These are phyloP conservation scores for Capillidium rhysosporum DNA, from an alignment of 371 early-diverging fungal species.

Conservation along the genomic window DNA sequence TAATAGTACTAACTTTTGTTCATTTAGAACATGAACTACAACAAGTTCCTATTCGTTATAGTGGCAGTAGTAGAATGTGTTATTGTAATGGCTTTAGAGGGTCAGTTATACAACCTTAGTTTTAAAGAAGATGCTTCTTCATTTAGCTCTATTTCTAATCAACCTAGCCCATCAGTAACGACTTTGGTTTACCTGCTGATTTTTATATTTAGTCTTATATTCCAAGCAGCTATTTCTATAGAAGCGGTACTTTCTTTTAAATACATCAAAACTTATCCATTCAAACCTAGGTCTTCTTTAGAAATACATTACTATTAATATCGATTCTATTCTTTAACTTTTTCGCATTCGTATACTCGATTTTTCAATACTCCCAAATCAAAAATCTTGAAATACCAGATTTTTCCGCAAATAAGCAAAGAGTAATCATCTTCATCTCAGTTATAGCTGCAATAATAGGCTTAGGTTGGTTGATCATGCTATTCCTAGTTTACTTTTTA, in stretches of 20 bases:
- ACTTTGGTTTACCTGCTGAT: neutral
- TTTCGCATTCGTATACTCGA: constrained; percentile 51
- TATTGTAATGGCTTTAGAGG: constrained; percentile 3
- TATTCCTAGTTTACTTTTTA: constrained; percentile 18
- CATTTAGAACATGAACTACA: neutral
- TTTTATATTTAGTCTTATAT: neutral
- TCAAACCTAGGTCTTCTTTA: constrained; percentile 35
- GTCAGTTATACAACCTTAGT: neutral
- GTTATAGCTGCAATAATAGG: constrained; percentile 12
- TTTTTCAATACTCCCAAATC: constrained; percentile 30
- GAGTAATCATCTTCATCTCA: constrained; percentile 4
- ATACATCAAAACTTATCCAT: neutral
- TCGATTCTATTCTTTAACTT: constrained; percentile 61
- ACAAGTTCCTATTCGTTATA: neutral
- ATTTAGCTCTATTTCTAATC: neutral
- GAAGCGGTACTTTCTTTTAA: constrained; percentile 3
- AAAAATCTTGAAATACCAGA: neutral
- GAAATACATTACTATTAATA: constrained; percentile 78
- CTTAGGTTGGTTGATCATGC: constrained; percentile 9
- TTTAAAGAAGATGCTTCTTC: neutral
- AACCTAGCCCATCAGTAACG: no score
- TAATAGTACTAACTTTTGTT: no score
- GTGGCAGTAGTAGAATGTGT: neutral
- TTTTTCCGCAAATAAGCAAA: constrained; percentile 5
- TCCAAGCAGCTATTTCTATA: neutral